These are phyloP conservation scores for Aspergillus floridensis DNA, from an alignment of 2,329 filamentous ascomycete species.

Conservation along the genomic window DNA sequence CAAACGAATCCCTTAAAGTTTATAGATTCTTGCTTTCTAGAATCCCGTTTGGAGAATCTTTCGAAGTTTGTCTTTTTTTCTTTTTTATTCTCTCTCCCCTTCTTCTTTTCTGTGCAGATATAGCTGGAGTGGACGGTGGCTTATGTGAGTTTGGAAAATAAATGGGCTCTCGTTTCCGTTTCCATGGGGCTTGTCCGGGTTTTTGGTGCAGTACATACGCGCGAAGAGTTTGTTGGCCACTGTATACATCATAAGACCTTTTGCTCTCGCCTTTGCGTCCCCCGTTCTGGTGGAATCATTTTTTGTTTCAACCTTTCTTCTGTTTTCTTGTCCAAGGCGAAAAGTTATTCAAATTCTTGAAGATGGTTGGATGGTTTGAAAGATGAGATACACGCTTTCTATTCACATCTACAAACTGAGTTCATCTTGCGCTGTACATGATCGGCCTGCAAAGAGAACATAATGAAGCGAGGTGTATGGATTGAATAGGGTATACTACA, in stretches of 20 bases:
- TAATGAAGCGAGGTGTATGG: too few relatives aligned
- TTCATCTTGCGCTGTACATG: too few relatives aligned
- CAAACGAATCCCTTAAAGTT: slow-evolving; percentile 12
- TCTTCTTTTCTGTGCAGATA: too few relatives aligned
- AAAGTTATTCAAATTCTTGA: too few relatives aligned
- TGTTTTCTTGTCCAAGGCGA: too few relatives aligned
- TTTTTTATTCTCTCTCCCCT: background rate
- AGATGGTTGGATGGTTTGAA: too few relatives aligned
- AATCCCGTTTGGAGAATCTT: background rate
- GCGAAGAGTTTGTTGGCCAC: background rate
- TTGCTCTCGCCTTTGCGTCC: background rate
- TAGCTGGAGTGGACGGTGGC: background rate
- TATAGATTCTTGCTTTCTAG: slow-evolving; percentile 2
- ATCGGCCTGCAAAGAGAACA: too few relatives aligned
- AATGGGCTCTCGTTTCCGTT: background rate
- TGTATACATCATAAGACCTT: background rate
- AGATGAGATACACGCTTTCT: too few relatives aligned
- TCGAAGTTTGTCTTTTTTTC: background rate
- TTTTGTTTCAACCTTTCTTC: too few relatives aligned
- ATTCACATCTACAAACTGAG: too few relatives aligned
- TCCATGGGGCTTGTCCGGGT: background rate
- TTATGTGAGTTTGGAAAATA: background rate
- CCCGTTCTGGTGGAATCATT: too few relatives aligned
- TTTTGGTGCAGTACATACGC: background rate
- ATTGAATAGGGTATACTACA: too few relatives aligned